phyloP scores from a whole-genome alignment of 2,329 filamentous ascomycete species.

The Epichloe brachyelytri region DNA sequence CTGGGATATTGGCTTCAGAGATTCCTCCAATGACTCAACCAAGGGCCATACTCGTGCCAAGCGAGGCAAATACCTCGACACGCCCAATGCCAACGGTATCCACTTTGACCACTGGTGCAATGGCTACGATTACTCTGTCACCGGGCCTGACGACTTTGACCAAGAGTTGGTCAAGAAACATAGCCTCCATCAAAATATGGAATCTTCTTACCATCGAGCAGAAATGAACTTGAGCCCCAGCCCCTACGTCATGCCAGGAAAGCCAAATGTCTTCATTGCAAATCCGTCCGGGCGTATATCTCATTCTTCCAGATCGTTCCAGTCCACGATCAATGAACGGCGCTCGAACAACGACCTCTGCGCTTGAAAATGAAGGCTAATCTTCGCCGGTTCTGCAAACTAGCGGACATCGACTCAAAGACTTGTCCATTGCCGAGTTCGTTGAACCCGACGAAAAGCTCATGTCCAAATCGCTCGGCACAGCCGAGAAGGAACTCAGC shows the following conservation, averaged over 20 bases:
- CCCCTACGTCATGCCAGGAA: slow-evolving; percentile 29
- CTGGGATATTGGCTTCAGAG: slow-evolving; percentile 46
- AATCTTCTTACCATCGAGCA: slow-evolving; percentile 35
- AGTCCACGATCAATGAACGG: slow-evolving; percentile 21
- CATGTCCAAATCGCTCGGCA: slow-evolving; percentile 22
- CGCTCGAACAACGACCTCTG: slow-evolving; percentile 20
- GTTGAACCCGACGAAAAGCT: slow-evolving; percentile 21
- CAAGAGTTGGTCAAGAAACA: slow-evolving; percentile 35
- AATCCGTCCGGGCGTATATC: slow-evolving; percentile 32
- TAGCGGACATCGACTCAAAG: slow-evolving; percentile 18
- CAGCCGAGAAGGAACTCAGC: slow-evolving; percentile 20
- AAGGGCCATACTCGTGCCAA: slow-evolving; percentile 39
- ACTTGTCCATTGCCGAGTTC: slow-evolving; percentile 21
- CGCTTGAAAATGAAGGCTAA: slow-evolving; percentile 21
- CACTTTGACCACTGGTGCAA: slow-evolving; percentile 42
- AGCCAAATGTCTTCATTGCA: slow-evolving; percentile 36
- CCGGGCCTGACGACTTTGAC: slow-evolving; percentile 37
- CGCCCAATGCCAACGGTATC: slow-evolving; percentile 39
- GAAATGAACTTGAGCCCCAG: slow-evolving; percentile 30
- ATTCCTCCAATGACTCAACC: slow-evolving; percentile 42
- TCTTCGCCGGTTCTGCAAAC: slow-evolving; percentile 26
- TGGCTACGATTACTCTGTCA: slow-evolving; percentile 38
- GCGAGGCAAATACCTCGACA: slow-evolving; percentile 40
- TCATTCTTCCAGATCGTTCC: slow-evolving; percentile 34
- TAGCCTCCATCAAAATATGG: slow-evolving; percentile 39